Evolutionary conservation across 179 eudicot species (phyloP), one percentile per base, ranked within the genome.

Genomic region (Patellifolia procumbens): DNA sequence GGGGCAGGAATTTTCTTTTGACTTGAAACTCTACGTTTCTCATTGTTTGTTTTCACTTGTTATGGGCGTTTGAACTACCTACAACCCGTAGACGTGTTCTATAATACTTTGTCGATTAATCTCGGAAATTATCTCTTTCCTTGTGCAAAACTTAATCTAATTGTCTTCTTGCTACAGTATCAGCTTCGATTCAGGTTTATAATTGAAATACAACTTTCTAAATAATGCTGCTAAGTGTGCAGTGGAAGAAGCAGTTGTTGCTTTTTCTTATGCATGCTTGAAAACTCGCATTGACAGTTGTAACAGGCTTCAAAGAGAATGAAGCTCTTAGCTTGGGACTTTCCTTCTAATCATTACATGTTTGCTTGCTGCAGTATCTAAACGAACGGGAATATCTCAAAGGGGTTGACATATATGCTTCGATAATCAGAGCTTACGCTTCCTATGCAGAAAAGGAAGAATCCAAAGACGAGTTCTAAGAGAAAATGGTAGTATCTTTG

Each of bases 351-450:
- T 42, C 45, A 19, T 61, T 42, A 24, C 46, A 20, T 77, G 56
- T 45, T 9, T 45, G 13, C 34, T 68, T 73, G 65, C 48, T 86
- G 87, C 91, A 91, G 97, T 86, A 81, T 70, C 66, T 91, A 74
- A 89, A 84, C 74, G 82, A 83, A 82, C 86, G 74, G 53, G 98
- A 91, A 77, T 93, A 90, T 84, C 75, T 90, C 22, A 87, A 85
- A 83, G 97, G 98, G 61, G 87, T 91, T 24, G 85, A 83, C 74
- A 69, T 87, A 4, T 91, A 91, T 77, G 91, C 81, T 60, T 88
- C 94, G 20, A 89, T 91, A 32, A 89, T 93, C 85, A 86, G 85
- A 83, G 87, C 91, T 52, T 93, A 84, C 74, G 88, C 94, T 66
- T 87, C 98, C 61, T 86, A 81, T 69, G 74, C 66, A 17, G 88